Evolutionary conservation across 2,329 filamentous ascomycete species (phyloP).

Genomic region (Didymella sp.): DNA sequence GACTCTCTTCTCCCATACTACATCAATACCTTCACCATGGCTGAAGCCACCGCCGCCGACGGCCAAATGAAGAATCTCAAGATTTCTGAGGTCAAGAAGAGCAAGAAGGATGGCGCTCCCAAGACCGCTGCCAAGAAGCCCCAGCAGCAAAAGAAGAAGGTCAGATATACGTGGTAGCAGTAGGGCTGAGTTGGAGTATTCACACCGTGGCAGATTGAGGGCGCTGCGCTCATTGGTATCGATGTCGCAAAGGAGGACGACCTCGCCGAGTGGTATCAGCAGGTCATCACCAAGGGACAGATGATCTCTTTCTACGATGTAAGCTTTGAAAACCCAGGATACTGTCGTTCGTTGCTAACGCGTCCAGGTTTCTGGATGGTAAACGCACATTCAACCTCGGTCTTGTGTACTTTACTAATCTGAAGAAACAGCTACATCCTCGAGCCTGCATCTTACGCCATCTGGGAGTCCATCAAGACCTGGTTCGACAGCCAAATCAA

Average conservation of each 20-base stretch:
- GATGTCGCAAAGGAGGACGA: constrained; percentile 84
- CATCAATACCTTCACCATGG: constrained; percentile 32
- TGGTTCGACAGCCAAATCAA: constrained; percentile 75
- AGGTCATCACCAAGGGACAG: constrained; percentile 94
- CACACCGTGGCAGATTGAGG: constrained; percentile 55
- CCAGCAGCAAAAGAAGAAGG: constrained; percentile 58
- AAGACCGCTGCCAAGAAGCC: constrained; percentile 52
- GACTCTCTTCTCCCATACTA: constrained; percentile 1
- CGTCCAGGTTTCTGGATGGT: constrained; percentile 35
- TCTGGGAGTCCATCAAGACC: constrained; percentile 71
- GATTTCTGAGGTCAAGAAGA: constrained; percentile 50
- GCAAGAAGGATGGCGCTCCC: constrained; percentile 46
- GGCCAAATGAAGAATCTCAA: constrained; percentile 56
- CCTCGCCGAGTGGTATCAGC: constrained; percentile 95
- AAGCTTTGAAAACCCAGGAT: not conserved
- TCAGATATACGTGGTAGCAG: constrained; percentile 10
- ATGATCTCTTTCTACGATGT: constrained; percentile 97
- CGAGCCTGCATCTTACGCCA: constrained; percentile 71
- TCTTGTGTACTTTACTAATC: not conserved
- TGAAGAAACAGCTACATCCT: constrained; percentile 68
- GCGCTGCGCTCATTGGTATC: constrained; percentile 79
- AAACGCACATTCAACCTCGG: not conserved
- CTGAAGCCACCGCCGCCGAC: constrained; percentile 44
- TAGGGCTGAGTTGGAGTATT: constrained; percentile 14
- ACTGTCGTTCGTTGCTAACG: not conserved